Base-by-base conservation (phyloP, 768 basidiomycete genomes). In the Pulveroboletus sp. region DNA sequence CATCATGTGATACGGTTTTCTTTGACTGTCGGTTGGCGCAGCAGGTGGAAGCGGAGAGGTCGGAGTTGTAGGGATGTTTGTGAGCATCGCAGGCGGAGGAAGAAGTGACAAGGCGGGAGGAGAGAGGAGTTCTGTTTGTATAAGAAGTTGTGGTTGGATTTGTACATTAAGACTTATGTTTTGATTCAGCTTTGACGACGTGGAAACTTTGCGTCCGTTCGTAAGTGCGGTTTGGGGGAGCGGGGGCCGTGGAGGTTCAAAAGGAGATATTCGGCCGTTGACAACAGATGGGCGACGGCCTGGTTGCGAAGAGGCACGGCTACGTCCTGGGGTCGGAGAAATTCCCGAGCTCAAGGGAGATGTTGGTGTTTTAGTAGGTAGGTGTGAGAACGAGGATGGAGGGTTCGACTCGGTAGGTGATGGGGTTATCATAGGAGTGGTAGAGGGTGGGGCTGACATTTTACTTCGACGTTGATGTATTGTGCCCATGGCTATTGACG, bases 1-100 rank as follows among this genome's bases (percentile, higher is more conserved):
- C 91, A 95, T 94, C 79, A 95, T 79, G 64, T 93, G 87, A 63
- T 94, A 95, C 10, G 93, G 93, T 59, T 92, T 86, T 36, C 89
- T 77, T 41, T 90, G 72, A 20, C 85, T 75, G 57, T 92, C 88
- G 6, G 73, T 70, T 6, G 90, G 91, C 20, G 87, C 76, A 14
- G 75, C 67, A 2, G 86, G 81, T 6, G 90, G 91, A 32, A 90
- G 75, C 4, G 90, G 87, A 3, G 90, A 91, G 37, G 76, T 77
- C 6, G 90, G 91, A 3, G 87, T 86, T 12, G 81, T 83, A 29
- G 84, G 87, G 11, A 86, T 72, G 57, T 79, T 82, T 29, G 72
- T 71, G 38, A 78, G 67, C 52, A 80, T 73, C 48, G 75, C 69
- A 16, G 76, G 50, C 9, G 69, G 75, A 6, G 75, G 77, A 33